These are phyloP conservation scores for Danielia oregonensis DNA, from an alignment of 805 yeast species.

Conservation along the genomic window DNA sequence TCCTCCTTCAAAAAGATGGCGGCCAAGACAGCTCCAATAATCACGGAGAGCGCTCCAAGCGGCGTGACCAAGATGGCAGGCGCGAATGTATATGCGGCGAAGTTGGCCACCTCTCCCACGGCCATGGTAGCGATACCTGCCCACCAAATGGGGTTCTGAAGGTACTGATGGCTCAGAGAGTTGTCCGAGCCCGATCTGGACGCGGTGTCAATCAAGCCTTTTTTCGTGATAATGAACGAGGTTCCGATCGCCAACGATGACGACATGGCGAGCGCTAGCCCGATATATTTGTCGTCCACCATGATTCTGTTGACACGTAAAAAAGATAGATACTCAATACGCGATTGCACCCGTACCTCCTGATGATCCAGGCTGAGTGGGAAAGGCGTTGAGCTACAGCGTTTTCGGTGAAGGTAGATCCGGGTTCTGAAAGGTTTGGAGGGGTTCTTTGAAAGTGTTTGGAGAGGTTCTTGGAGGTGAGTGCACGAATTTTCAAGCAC, in stretches of 20 bases:
- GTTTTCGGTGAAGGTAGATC: too few species aligned
- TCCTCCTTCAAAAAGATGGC: slow-evolving; percentile 82
- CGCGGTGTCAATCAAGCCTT: slow-evolving; percentile 73
- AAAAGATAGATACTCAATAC: neutral
- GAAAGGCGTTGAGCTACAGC: too few species aligned
- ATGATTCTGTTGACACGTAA: slow-evolving; percentile 9
- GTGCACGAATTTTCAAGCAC: too few species aligned
- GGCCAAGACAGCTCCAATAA: slow-evolving; percentile 88
- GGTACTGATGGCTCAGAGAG: slow-evolving; percentile 74
- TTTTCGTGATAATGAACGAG: slow-evolving; percentile 83
- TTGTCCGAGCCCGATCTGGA: slow-evolving; percentile 39
- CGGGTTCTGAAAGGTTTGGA: too few species aligned
- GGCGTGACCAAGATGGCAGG: slow-evolving; percentile 93
- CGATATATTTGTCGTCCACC: slow-evolving; percentile 84
- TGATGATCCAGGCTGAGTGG: too few species aligned
- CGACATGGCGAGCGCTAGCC: slow-evolving; percentile 81
- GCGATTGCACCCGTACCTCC: neutral
- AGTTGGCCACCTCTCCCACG: slow-evolving; percentile 85
- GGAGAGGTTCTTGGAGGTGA: too few species aligned
- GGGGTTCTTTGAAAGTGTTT: too few species aligned
- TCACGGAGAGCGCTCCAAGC: slow-evolving; percentile 83
- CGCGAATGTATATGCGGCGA: slow-evolving; percentile 93
- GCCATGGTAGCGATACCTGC: slow-evolving; percentile 91
- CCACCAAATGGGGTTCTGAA: slow-evolving; percentile 90
- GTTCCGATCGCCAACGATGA: slow-evolving; percentile 89